Conservation (phyloP, 2,329 filamentous ascomycete genomes). For the Rhynchosporium agropyri region DNA sequence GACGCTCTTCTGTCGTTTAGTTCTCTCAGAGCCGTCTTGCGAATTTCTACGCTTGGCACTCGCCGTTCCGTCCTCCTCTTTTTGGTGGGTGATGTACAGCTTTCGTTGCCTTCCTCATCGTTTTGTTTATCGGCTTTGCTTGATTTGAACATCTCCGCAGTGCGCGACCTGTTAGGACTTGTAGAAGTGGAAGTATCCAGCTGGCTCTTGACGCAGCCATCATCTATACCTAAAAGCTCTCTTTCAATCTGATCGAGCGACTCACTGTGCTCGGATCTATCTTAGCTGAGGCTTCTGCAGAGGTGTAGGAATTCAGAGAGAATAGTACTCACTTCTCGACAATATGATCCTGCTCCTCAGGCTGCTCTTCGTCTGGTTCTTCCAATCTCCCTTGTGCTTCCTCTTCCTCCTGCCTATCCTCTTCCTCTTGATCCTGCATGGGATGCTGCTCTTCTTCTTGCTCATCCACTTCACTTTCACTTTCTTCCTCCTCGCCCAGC, state of each 20-base stretch:
- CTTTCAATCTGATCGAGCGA: conserved; percentile 9
- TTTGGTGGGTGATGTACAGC: conserved; percentile 1
- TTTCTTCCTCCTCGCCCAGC: not conserved
- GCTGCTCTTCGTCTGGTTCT: not conserved
- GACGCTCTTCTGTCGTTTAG: conserved; percentile 12
- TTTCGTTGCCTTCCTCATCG: not conserved
- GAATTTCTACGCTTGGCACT: conserved; percentile 12
- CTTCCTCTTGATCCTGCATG: too few species aligned
- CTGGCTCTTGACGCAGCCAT: not conserved
- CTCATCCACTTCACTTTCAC: not conserved
- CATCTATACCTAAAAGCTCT: not conserved
- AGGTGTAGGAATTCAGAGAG: too few species aligned
- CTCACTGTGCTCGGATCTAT: not conserved
- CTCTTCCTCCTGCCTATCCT: too few species aligned
- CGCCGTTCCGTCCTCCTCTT: conserved; percentile 21
- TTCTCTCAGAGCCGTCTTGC: conserved; percentile 14
- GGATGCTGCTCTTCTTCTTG: not conserved
- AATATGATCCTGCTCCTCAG: not conserved
- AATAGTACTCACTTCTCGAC: not conserved
- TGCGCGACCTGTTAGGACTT: conserved; percentile 6
- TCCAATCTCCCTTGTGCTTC: not conserved
- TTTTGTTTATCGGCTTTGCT: not conserved
- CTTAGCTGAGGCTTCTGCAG: not conserved
- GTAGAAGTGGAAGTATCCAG: not conserved
- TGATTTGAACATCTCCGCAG: not conserved